phyloP scores from a whole-genome alignment of 805 yeast species.

The Isabelozyma heimii region DNA sequence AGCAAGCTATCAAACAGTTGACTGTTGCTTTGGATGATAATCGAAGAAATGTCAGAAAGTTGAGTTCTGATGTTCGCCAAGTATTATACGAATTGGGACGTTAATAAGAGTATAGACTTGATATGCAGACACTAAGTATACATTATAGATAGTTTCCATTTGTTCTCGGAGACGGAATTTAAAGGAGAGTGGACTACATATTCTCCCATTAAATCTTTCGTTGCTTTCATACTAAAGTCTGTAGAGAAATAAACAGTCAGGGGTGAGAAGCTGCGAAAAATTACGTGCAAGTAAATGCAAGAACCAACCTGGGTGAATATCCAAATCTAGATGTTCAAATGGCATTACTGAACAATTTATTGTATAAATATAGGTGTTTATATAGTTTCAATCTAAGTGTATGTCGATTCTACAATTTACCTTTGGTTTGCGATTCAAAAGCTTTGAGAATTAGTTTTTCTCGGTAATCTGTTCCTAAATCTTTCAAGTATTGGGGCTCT shows the following conservation, averaged over 20 bases:
- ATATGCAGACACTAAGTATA: no score
- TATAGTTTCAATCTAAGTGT: background rate
- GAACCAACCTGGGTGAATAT: no score
- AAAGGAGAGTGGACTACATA: no score
- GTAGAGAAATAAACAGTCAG: no score
- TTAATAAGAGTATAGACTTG: background rate
- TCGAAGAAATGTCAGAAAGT: constrained; percentile 70
- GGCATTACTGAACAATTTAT: background rate
- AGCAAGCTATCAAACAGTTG: constrained; percentile 46
- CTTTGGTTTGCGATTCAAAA: background rate
- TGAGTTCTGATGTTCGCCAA: constrained; percentile 80
- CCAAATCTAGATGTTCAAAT: no score
- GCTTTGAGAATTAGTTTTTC: background rate
- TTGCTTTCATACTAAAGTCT: no score
- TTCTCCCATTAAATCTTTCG: no score
- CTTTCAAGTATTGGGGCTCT: constrained; percentile 4
- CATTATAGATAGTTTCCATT: no score
- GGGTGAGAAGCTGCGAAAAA: no score
- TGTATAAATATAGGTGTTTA: no score
- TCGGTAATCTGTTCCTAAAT: constrained; percentile 8
- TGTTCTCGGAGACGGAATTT: no score
- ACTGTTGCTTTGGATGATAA: constrained; percentile 64
- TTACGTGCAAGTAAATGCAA: no score
- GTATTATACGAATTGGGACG: constrained; percentile 52
- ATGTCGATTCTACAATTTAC: background rate